Conservation (phyloP, 768 basidiomycete genomes). For the Pholiota molesta region DNA sequence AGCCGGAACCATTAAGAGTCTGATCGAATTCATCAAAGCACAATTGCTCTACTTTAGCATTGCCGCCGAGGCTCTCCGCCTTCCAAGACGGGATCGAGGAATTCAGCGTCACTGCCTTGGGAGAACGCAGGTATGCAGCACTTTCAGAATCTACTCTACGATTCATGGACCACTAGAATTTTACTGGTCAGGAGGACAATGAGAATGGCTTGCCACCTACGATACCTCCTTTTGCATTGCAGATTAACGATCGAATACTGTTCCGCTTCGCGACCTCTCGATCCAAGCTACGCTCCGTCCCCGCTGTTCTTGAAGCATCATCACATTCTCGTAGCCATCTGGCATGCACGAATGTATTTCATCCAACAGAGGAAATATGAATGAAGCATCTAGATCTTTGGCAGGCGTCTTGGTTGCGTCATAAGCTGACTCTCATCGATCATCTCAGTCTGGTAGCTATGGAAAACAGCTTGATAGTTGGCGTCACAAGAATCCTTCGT, state of each 20-base stretch:
- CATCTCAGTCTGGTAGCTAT: neutral
- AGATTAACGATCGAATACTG: neutral
- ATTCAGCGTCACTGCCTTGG: constrained; percentile 89
- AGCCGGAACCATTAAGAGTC: constrained; percentile 95
- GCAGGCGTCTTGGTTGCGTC: neutral
- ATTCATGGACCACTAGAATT: constrained; percentile 67
- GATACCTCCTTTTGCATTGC: neutral
- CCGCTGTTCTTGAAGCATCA: neutral
- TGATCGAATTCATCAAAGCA: constrained; percentile 90
- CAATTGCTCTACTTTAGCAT: constrained; percentile 78
- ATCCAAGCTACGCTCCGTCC: neutral
- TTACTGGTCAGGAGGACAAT: constrained; percentile 33
- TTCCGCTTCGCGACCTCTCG: neutral
- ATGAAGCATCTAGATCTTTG: neutral
- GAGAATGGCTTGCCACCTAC: neutral
- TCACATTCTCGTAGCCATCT: neutral
- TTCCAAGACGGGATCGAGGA: constrained; percentile 94
- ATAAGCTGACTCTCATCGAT: neutral
- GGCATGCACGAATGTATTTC: neutral
- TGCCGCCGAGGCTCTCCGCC: constrained; percentile 76
- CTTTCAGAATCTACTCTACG: neutral
- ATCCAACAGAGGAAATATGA: neutral
- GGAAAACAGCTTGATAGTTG: too few relatives aligned
- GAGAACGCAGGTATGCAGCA: constrained; percentile 78
- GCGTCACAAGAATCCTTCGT: too few relatives aligned